Percentiles rank a stretch among this genome's conserved stretches.
These are phyloP conservation scores for Saccharomyces hybrid DNA, from an alignment of 1,139 yeast genomes.

Conservation along the genomic window DNA sequence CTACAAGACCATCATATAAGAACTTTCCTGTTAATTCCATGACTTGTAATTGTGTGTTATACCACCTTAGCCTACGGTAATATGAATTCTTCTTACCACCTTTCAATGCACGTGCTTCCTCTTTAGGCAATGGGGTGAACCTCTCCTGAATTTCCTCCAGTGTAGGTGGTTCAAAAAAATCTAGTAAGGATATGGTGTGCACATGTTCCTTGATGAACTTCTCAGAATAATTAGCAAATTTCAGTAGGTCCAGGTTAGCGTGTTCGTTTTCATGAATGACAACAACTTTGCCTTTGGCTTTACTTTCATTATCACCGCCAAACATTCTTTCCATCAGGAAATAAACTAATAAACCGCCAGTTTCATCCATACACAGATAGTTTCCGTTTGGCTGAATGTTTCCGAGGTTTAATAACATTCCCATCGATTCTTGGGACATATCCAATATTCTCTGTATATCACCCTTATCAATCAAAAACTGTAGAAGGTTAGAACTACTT, in stretches of 20 bases:
- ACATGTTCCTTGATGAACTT: slow-evolving; percentile 49
- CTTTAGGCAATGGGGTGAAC: slow-evolving; percentile 45
- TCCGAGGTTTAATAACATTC: slow-evolving; percentile 64
- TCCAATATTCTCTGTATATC: slow-evolving; percentile 71
- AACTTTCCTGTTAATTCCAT: slow-evolving; percentile 45
- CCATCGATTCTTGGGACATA: slow-evolving; percentile 76
- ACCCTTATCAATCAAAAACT: slow-evolving; percentile 62
- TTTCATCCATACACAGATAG: slow-evolving; percentile 82
- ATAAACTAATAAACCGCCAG: slow-evolving; percentile 77
- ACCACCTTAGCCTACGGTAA: slow-evolving; percentile 45
- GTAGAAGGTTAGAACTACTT: slow-evolving; percentile 67
- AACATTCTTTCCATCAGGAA: slow-evolving; percentile 87
- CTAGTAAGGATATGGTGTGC: slow-evolving; percentile 68
- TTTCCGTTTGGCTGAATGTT: slow-evolving; percentile 85
- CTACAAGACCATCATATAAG: slow-evolving; percentile 68
- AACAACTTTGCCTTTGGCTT: slow-evolving; percentile 52
- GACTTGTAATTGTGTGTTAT: slow-evolving; percentile 41
- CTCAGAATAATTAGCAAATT: slow-evolving; percentile 55
- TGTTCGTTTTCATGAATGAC: slow-evolving; percentile 89
- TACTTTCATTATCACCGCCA: slow-evolving; percentile 37
- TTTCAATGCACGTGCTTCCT: slow-evolving; percentile 49
- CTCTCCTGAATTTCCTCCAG: slow-evolving; percentile 40
- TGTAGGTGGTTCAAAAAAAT: slow-evolving; percentile 65
- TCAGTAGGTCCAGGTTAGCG: slow-evolving; percentile 66
- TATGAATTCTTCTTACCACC: slow-evolving; percentile 60